Percentiles rank a stretch among this genome's conserved stretches.
These are phyloP conservation scores for Phytophthora fragariae DNA, from an alignment of 352 stramenopile species.

Conservation along the genomic window DNA sequence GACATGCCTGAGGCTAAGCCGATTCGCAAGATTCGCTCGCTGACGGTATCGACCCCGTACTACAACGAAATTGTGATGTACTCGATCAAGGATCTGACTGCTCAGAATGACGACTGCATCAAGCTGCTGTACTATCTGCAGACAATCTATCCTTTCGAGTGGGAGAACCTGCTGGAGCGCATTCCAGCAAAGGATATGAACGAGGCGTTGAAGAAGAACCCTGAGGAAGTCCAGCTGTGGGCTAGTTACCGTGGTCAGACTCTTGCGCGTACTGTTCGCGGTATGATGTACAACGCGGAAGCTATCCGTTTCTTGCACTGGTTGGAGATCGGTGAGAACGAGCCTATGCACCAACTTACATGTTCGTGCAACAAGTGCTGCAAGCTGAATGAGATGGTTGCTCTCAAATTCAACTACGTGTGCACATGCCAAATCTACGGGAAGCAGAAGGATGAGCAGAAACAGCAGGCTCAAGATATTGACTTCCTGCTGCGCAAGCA, in stretches of 20 bases:
- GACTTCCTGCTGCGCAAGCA: constrained; percentile 84
- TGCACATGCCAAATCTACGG: constrained; percentile 90
- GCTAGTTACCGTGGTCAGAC: constrained; percentile 85
- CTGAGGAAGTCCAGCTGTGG: constrained; percentile 83
- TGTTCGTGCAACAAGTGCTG: constrained; percentile 88
- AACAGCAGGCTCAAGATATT: constrained; percentile 80
- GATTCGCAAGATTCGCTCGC: constrained; percentile 85
- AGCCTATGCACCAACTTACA: constrained; percentile 75
- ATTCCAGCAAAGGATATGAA: constrained; percentile 82
- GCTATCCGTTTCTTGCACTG: constrained; percentile 85
- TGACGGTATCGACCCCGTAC: constrained; percentile 84
- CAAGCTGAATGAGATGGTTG: constrained; percentile 81
- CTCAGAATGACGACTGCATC: constrained; percentile 92
- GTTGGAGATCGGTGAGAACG: constrained; percentile 88
- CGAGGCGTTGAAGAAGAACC: constrained; percentile 82
- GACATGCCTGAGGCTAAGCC: constrained; percentile 87
- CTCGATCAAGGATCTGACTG: constrained; percentile 85
- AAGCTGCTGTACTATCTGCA: constrained; percentile 96
- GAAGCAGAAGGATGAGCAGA: constrained; percentile 85
- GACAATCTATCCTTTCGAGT: constrained; percentile 89
- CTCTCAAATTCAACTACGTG: constrained; percentile 90
- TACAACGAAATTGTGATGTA: constrained; percentile 92
- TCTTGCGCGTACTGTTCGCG: constrained; percentile 74
- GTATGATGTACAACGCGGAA: constrained; percentile 91
- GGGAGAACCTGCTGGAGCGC: constrained; percentile 82